phyloP scores from a whole-genome alignment of 495 filamentous ascomycete species.

The Penicillium desertorum region DNA sequence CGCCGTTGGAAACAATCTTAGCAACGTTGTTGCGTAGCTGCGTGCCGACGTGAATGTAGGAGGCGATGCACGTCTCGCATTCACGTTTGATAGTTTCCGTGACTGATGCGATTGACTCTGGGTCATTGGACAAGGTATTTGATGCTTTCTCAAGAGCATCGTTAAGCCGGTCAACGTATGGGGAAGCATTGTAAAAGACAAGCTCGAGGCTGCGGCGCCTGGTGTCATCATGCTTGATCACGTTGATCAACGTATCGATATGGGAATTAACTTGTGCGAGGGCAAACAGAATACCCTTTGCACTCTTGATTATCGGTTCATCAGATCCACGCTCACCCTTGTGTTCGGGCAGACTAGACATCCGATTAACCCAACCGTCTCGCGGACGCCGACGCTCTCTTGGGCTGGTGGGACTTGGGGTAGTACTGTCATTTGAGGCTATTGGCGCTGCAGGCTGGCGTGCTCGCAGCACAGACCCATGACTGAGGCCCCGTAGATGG shows the following conservation, averaged over 20 bases:
- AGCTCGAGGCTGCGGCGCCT: slow-evolving; percentile 73
- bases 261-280: slow-evolving; percentile 77
- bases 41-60: slow-evolving; percentile 72
- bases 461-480: slow-evolving; percentile 72
- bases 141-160: slow-evolving; percentile 68
- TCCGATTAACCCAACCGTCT: slow-evolving; percentile 64
- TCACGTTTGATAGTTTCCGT: slow-evolving; percentile 62
- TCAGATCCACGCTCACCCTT: slow-evolving; percentile 60
- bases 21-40: slow-evolving; percentile 68
- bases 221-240: slow-evolving; percentile 65
- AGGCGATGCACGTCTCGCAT: slow-evolving; percentile 68
- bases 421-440: slow-evolving; percentile 43
- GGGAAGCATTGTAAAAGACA: slow-evolving; percentile 73
- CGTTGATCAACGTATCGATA: slow-evolving; percentile 67
- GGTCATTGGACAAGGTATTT: slow-evolving; percentile 37
- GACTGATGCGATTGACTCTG: slow-evolving; percentile 43
- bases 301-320: slow-evolving; percentile 71
- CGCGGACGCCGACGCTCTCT: slow-evolving; percentile 52
- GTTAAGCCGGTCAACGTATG: slow-evolving; percentile 72
- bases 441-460: slow-evolving; percentile 40
- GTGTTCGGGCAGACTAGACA: slow-evolving; percentile 82
- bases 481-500: slow-evolving; percentile 78
- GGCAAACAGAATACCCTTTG: slow-evolving; percentile 84
- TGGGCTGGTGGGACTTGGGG: slow-evolving; percentile 57
- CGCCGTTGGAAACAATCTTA: slow-evolving; percentile 69